These are phyloP conservation scores for Sclerotinia trifoliorum DNA, from an alignment of 2,329 filamentous ascomycete genomes.

Conservation along the genomic window DNA sequence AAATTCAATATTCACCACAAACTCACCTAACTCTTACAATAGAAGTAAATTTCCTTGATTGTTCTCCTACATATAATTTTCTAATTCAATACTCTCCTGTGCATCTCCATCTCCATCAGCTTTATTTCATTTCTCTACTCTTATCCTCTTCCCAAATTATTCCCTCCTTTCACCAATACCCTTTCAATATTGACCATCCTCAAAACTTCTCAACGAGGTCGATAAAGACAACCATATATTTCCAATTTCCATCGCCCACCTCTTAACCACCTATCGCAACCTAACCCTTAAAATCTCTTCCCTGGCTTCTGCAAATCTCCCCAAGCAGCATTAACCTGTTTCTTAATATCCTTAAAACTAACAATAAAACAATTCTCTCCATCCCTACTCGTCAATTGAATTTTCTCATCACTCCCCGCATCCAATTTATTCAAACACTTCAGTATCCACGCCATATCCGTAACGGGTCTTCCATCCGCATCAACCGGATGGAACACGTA, in stretches of 20 bases:
- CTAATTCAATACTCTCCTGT: neutral
- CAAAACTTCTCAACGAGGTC: neutral
- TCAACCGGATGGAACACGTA: slow-evolving; percentile 98
- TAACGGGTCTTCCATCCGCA: slow-evolving; percentile 73
- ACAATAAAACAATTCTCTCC: slow-evolving; percentile 87
- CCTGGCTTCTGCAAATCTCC: slow-evolving; percentile 48
- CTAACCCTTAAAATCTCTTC: slow-evolving; percentile 14
- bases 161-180: neutral
- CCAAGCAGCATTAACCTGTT: slow-evolving; percentile 58
- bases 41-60: slow-evolving; percentile 8
- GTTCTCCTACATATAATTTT: slow-evolving; percentile 10
- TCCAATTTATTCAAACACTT: slow-evolving; percentile 89
- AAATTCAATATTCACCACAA: neutral
- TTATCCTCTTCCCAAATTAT: neutral
- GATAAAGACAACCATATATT: neutral
- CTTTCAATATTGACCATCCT: neutral
- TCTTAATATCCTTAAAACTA: slow-evolving; percentile 84
- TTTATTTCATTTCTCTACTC: neutral
- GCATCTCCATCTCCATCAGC: too few species aligned
- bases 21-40: neutral
- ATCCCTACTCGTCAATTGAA: slow-evolving; percentile 83
- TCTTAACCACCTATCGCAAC: neutral
- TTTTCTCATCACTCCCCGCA: slow-evolving; percentile 80
- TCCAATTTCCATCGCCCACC: neutral
- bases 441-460: slow-evolving; percentile 86